Conservation (phyloP, 2,329 filamentous ascomycete species). For the Aschersonia sp. region DNA sequence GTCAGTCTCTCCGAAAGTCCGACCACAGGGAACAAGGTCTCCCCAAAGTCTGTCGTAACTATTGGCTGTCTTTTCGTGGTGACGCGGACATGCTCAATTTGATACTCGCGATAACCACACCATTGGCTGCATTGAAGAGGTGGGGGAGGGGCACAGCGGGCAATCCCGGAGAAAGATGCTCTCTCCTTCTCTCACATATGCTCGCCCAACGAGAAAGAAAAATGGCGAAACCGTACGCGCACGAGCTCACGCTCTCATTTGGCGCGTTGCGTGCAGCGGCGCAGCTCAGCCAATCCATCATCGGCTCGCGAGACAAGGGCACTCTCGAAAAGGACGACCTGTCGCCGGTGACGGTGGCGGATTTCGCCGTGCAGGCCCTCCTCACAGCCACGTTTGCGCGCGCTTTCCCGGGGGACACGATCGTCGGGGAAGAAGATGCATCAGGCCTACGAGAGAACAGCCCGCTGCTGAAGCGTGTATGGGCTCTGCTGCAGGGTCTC, state of each 20-base stretch:
- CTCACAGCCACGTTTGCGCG: conserved; percentile 32
- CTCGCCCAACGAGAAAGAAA: background rate
- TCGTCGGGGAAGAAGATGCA: conserved; percentile 43
- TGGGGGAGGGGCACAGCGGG: too few species aligned
- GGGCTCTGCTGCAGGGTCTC: conserved; percentile 24
- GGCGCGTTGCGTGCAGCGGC: conserved; percentile 29
- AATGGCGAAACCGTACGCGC: conserved; percentile 14
- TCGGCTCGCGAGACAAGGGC: conserved; percentile 32
- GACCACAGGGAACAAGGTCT: too few species aligned
- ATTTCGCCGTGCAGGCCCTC: conserved; percentile 44
- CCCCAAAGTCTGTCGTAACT: too few species aligned
- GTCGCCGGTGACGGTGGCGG: conserved; percentile 42
- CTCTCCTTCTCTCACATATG: too few species aligned
- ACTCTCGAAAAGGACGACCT: conserved; percentile 37
- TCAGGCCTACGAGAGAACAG: conserved; percentile 28
- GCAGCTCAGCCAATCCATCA: conserved; percentile 32
- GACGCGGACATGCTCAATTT: too few species aligned
- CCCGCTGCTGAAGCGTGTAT: conserved; percentile 29
- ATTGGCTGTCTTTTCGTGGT: too few species aligned
- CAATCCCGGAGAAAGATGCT: background rate
- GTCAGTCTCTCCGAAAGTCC: too few species aligned
- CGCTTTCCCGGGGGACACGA: conserved; percentile 33
- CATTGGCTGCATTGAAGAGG: too few species aligned
- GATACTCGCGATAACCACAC: too few species aligned
- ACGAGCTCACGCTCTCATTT: conserved; percentile 28